phyloP scores from a whole-genome alignment of 169 alveolate species.

The Eimeria praecox region DNA sequence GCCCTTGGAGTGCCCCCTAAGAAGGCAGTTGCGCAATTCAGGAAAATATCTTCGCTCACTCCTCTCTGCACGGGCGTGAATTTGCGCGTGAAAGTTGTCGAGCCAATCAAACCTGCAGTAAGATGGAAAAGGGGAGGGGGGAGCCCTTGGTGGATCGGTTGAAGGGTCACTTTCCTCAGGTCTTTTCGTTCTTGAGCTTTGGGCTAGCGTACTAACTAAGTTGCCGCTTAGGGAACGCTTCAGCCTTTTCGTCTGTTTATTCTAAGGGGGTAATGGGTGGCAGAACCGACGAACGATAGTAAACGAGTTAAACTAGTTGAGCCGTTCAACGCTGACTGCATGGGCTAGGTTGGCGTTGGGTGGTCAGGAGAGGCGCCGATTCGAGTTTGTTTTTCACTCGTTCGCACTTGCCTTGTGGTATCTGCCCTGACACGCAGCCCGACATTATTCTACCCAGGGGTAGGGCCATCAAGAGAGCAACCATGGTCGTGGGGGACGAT shows the following conservation, averaged over 20 bases:
- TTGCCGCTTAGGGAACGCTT: background rate
- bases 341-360: background rate
- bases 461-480: constrained; percentile 28
- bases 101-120: constrained; percentile 66
- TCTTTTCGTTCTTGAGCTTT: background rate
- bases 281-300: background rate
- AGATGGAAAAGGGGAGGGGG: background rate
- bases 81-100: constrained; percentile 75
- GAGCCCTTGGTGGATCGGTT: background rate
- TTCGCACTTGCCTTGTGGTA: background rate
- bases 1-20: constrained; percentile 9
- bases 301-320: background rate
- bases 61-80: constrained; percentile 79
- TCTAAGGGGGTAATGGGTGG: background rate
- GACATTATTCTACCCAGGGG: constrained; percentile 72
- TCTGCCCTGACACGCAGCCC: constrained; percentile 51
- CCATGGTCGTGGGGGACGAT: constrained; percentile 77
- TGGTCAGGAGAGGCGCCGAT: background rate
- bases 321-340: too few relatives aligned
- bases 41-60: constrained; percentile 38
- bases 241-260: background rate
- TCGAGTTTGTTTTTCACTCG: background rate
- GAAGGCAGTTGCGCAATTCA: constrained; percentile 74
- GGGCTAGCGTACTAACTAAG: background rate
- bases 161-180: background rate